Base-by-base conservation (phyloP, 164 flowering plant species). In the Dillenia suffruticosa region DNA sequence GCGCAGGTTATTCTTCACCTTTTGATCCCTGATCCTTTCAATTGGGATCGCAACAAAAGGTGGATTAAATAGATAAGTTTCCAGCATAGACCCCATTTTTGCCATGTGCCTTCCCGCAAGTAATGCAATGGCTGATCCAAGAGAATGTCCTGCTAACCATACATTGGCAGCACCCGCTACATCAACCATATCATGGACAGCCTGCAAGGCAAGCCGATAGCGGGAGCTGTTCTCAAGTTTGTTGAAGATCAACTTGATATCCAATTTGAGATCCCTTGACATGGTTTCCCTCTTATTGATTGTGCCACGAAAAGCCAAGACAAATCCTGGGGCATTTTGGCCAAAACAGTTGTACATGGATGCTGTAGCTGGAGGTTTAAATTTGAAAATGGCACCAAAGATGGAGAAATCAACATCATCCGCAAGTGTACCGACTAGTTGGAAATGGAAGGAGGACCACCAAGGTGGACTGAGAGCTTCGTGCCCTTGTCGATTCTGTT, bases 131-230 rank as follows among this genome's bases (percentile, higher is more conserved):
- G 96, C 89, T 17, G 97, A 69, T 49, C 99, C 99, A 7, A 95
- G 73, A 24, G 99, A 95, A 65, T 95, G 99, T 24, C 99, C 99
- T 24, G 94, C 73, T 46, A 95, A 67, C 96, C 96, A 95, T 9
- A 89, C 59, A 50, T 70, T 81, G 7, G 67, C 58, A 56, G 63
- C 78, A 61, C 82, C 84, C 49, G 61, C 22, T 19, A 19, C 52
- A 15, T 89, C 84, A 43, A 81, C 87, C 57, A 80, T 51, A 57
- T 77, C 72, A 9, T 81, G 70, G 8, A 91, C 89, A 19, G 88
- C 84, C 70, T 82, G 87, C 72, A 86, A 81, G n/a, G 85, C 96
- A 16, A 62, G 71, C 70, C 83, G 80, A 55, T 75, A 84, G 0
- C 96, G 85, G 19, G 96, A 71, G 22, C 92, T 82, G 43, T 43